phyloP scores from a whole-genome alignment of 257 asterid species.

The Catharanthus roseus region DNA sequence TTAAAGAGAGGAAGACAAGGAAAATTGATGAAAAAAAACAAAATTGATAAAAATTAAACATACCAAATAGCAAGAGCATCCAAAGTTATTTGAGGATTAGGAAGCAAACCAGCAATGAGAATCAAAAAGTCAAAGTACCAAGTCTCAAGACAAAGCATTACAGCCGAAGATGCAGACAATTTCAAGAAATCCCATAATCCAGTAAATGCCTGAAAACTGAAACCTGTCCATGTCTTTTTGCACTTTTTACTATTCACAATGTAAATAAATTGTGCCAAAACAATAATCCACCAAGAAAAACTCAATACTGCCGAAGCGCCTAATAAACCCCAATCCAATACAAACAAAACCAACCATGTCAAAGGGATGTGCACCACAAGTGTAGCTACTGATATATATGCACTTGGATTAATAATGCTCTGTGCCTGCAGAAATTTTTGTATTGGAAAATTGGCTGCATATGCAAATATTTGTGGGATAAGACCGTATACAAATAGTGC shows the following conservation, averaged over 20 bases:
- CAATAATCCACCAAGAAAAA: conserved; percentile 23
- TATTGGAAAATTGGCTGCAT: conserved; percentile 22
- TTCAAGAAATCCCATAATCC: conserved; percentile 24
- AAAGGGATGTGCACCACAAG: conserved; percentile 2
- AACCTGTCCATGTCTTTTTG: conserved; percentile 23
- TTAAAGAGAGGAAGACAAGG: no score
- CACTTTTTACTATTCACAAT: conserved; percentile 13
- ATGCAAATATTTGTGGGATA: conserved; percentile 24
- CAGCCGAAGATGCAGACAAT: conserved; percentile 21
- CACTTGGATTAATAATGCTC: conserved; percentile 20
- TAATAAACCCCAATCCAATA: conserved; percentile 17
- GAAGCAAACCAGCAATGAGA: conserved; percentile 26
- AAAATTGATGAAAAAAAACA: no score
- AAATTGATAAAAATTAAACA: not conserved
- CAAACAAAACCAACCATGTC: conserved; percentile 15
- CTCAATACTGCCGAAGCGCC: conserved; percentile 16
- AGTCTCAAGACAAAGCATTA: conserved; percentile 26
- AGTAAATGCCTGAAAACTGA: conserved; percentile 21
- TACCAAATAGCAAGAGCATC: conserved; percentile 21
- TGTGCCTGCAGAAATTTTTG: conserved; percentile 26
- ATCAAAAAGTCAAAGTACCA: conserved; percentile 18
- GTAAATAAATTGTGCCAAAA: conserved; percentile 20
- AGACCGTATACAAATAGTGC: conserved; percentile 22
- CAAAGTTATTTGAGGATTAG: conserved; percentile 16
- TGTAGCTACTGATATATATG: conserved; percentile 13